These are phyloP conservation scores for Stenogyne calaminthoides DNA, from an alignment of 305 asterid species.

Conservation along the genomic window DNA sequence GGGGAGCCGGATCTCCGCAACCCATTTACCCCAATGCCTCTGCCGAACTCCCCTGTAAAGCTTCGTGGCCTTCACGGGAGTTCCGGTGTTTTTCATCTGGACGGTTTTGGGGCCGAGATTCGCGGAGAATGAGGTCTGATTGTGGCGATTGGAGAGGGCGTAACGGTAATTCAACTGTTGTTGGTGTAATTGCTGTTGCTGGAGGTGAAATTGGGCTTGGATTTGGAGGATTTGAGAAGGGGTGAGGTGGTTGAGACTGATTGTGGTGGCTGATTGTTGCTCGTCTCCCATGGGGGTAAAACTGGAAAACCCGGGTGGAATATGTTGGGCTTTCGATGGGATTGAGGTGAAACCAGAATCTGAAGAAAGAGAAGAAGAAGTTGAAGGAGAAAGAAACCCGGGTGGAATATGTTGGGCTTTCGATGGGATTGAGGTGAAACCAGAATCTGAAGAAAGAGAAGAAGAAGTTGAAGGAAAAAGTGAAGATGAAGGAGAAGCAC, in stretches of 20 bases:
- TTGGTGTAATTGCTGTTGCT: too few species aligned
- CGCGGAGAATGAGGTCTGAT: constrained; percentile 30
- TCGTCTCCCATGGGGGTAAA: constrained; percentile 39
- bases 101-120: constrained; percentile 60
- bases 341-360: constrained; percentile 41
- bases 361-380: constrained; percentile 35
- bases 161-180: constrained; percentile 34
- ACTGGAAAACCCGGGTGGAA: constrained; percentile 51
- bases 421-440: constrained; percentile 45
- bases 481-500: constrained; percentile 42
- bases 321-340: constrained; percentile 54
- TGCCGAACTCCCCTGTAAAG: constrained; percentile 89
- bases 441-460: constrained; percentile 40
- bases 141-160: constrained; percentile 26
- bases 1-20: constrained; percentile 83
- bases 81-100: constrained; percentile 58
- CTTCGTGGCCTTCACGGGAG: constrained; percentile 53
- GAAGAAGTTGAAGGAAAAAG: constrained; percentile 31
- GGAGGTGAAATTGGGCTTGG: constrained; percentile 60
- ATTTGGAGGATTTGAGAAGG: constrained; percentile 73
- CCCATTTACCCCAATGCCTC: constrained; percentile 96
- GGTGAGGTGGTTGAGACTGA: constrained; percentile 56
- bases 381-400: constrained; percentile 37
- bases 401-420: constrained; percentile 52
- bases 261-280: constrained; percentile 40